Conservation (phyloP, 192 early-diverging fungal genomes). For the Linnemannia zychae region DNA sequence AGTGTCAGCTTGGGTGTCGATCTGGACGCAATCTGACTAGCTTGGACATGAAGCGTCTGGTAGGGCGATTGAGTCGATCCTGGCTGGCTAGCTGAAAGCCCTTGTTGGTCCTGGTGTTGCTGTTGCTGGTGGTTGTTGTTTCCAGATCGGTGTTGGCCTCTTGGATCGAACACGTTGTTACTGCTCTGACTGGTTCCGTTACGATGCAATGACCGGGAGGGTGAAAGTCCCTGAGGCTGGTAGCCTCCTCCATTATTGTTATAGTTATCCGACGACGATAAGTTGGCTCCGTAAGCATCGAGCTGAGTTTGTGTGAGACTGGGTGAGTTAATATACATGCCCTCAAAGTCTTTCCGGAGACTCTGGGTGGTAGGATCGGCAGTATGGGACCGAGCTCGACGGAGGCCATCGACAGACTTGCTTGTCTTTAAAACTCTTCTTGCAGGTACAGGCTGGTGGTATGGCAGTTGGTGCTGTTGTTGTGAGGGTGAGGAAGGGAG, state of each 20-base stretch:
- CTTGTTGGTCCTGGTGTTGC: constrained; percentile 20
- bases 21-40: constrained; percentile 40
- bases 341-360: constrained; percentile 31
- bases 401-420: constrained; percentile 48
- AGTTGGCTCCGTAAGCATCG: constrained; percentile 32
- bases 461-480: constrained; percentile 8
- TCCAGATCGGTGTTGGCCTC: background rate
- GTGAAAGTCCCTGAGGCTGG: background rate
- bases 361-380: constrained; percentile 35
- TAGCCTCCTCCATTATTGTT: background rate
- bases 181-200: background rate
- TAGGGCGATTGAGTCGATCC: constrained; percentile 23
- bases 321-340: constrained; percentile 37
- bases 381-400: constrained; percentile 42
- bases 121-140: constrained; percentile 9
- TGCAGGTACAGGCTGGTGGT: background rate
- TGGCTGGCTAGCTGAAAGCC: constrained; percentile 5
- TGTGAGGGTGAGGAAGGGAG: background rate
- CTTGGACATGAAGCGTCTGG: constrained; percentile 37
- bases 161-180: background rate
- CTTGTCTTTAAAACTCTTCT: constrained; percentile 28
- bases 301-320: constrained; percentile 42
- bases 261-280: background rate
- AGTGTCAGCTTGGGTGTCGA: constrained; percentile 49
- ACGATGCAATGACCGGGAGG: constrained; percentile 3